phyloP scores from a whole-genome alignment of 768 basidiomycete species.

The Piloderma croceum region DNA sequence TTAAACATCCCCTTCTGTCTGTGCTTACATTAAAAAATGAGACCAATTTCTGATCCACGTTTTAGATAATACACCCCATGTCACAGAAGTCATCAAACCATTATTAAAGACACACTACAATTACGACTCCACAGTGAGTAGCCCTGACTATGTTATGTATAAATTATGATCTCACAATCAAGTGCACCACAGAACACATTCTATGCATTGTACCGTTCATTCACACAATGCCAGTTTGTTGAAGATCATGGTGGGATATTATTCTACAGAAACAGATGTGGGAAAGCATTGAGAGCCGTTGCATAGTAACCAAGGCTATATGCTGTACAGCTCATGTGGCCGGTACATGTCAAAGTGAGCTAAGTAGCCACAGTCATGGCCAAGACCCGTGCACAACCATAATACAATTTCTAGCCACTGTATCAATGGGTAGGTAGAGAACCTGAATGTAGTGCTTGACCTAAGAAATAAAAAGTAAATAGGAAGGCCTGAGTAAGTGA shows the following conservation, averaged over 20 bases:
- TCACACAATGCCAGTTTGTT: conserved; percentile 56
- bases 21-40: conserved; percentile 74
- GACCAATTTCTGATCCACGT: conserved; percentile 91
- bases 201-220: conserved; percentile 58
- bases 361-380: no score
- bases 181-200: conserved; percentile 75
- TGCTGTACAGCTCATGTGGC: no score
- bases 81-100: conserved; percentile 96
- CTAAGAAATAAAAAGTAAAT: no score
- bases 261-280: conserved; percentile 54
- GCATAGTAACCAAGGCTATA: no score
- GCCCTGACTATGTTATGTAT: background rate
- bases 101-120: conserved; percentile 39
- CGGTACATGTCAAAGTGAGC: no score
- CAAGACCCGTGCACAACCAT: no score
- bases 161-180: conserved; percentile 28
- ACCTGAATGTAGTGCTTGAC: no score
- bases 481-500: no score
- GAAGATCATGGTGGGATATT: conserved; percentile 59
- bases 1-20: conserved; percentile 85
- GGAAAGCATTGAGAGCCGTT: no score
- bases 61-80: conserved; percentile 88
- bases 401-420: no score
- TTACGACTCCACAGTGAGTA: background rate
- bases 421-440: no score